These are phyloP conservation scores for Cladosporium sp. DNA, from an alignment of 2,329 filamentous ascomycete genomes.

Conservation along the genomic window DNA sequence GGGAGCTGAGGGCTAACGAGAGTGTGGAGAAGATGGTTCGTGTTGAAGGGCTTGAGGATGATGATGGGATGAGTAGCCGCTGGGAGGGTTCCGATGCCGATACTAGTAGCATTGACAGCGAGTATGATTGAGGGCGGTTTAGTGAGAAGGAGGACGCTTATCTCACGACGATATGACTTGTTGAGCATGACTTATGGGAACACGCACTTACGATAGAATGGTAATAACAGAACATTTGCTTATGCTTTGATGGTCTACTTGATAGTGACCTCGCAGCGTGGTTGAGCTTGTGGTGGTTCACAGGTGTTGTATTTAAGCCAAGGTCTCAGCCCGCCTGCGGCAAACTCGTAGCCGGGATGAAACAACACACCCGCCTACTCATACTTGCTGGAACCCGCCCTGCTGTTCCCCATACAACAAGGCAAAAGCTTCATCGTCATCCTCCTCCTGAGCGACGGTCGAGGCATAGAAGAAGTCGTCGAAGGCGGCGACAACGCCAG, in stretches of 20 bases:
- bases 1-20: slow-evolving; percentile 3
- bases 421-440: background rate
- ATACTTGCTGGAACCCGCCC: background rate
- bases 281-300: background rate
- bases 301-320: background rate
- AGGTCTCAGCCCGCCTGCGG: background rate
- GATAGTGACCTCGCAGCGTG: background rate
- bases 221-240: background rate
- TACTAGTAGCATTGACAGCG: background rate
- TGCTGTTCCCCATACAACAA: background rate
- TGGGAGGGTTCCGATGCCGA: background rate
- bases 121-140: background rate
- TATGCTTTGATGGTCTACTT: background rate
- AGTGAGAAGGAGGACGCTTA: background rate
- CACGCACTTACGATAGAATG: background rate
- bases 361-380: background rate
- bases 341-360: background rate
- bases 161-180: background rate
- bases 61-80: background rate
- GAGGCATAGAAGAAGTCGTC: background rate
- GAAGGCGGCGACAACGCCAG: background rate
- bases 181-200: background rate
- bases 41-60: background rate
- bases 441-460: background rate
- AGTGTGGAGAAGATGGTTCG: background rate